These are phyloP conservation scores for Colletotrichum paranaense DNA, from an alignment of 2,329 filamentous ascomycete species.

Conservation along the genomic window DNA sequence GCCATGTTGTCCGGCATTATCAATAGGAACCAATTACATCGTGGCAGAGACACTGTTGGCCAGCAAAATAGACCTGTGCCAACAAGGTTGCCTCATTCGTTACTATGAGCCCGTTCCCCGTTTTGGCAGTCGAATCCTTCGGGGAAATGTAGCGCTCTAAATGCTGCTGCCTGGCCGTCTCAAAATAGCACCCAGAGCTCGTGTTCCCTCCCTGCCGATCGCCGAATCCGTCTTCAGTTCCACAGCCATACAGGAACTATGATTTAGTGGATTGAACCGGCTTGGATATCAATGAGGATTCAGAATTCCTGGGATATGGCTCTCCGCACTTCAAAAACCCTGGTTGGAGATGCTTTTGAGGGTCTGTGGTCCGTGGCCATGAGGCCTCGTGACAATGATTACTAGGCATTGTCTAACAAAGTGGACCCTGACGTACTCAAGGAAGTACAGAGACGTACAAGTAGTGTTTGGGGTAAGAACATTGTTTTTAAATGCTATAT, in stretches of 20 bases:
- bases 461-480: neutral
- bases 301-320: neutral
- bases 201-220: slow-evolving; percentile 8
- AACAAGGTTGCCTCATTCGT: neutral
- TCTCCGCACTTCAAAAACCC: neutral
- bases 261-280: neutral
- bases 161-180: slow-evolving; percentile 28
- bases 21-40: neutral
- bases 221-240: neutral
- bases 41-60: neutral
- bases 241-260: neutral
- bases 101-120: neutral
- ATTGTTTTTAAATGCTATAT: neutral
- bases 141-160: slow-evolving; percentile 9
- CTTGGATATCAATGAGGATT: neutral
- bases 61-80: neutral
- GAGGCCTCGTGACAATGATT: neutral
- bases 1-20: neutral
- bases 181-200: slow-evolving; percentile 23
- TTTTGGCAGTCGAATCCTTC: slow-evolving; percentile 18
- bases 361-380: no score
- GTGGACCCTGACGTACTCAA: neutral
- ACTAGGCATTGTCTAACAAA: neutral
- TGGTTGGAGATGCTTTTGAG: neutral
- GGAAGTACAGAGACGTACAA: neutral